Conservation (phyloP, 495 filamentous ascomycete species). For the Aspergillus heteromorphus region DNA sequence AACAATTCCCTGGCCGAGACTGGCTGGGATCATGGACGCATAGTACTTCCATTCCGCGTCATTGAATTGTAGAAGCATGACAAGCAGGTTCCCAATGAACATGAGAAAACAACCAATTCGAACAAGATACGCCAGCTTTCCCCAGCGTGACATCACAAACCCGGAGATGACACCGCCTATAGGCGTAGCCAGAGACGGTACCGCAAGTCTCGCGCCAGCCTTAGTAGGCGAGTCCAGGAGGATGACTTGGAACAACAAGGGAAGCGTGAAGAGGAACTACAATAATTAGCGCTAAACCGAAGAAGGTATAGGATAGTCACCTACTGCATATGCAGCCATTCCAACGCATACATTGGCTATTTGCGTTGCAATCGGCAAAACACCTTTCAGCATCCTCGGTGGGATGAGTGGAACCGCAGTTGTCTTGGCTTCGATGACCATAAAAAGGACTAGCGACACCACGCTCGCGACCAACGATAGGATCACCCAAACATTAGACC, state of each 20-base stretch:
- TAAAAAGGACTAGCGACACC: slow-evolving; percentile 43
- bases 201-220: slow-evolving; percentile 53
- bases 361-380: slow-evolving; percentile 48
- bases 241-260: slow-evolving; percentile 60
- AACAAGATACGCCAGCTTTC: slow-evolving; percentile 50
- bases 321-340: slow-evolving; percentile 58
- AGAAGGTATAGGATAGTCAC: slow-evolving; percentile 10
- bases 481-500: slow-evolving; percentile 53
- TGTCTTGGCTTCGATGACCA: slow-evolving; percentile 52
- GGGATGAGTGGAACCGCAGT: slow-evolving; percentile 58
- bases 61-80: slow-evolving; percentile 50
- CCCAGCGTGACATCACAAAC: slow-evolving; percentile 61
- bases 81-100: slow-evolving; percentile 53
- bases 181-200: slow-evolving; percentile 58
- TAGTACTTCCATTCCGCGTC: slow-evolving; percentile 60
- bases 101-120: slow-evolving; percentile 52
- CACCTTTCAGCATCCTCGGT: slow-evolving; percentile 48
- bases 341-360: slow-evolving; percentile 58
- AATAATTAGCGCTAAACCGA: not conserved
- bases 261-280: slow-evolving; percentile 62
- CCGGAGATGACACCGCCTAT: slow-evolving; percentile 57
- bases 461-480: slow-evolving; percentile 45
- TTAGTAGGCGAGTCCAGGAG: slow-evolving; percentile 56
- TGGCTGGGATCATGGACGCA: slow-evolving; percentile 58
- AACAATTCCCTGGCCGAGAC: slow-evolving; percentile 59